A percentile compares a stretch with the other conserved stretches of the same genome.
Conservation (phyloP, 129 eudicot species). For the Pseudognaphalium luteoalbum region DNA sequence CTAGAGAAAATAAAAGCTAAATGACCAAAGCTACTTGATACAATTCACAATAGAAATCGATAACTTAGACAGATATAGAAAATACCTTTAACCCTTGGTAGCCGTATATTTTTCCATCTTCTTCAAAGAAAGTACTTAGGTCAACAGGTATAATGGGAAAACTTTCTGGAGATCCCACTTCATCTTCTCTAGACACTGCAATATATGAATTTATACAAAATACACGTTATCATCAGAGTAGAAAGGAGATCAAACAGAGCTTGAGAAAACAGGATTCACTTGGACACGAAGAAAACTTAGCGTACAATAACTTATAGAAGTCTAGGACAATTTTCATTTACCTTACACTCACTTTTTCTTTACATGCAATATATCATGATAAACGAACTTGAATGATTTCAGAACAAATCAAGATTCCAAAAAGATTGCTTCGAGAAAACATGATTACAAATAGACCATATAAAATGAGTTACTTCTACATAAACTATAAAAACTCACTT, state of each 20-base stretch:
- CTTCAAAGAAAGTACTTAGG: slow-evolving; percentile 72
- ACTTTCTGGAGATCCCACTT: slow-evolving; percentile 70
- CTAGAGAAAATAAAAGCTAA: background rate
- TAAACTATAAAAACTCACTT: background rate
- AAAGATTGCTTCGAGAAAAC: background rate
- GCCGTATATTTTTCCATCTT: slow-evolving; percentile 91
- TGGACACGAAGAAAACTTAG: background rate
- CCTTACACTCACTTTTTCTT: background rate
- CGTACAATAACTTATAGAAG: no score
- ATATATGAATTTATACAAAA: slow-evolving; percentile 6
- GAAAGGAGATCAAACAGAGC: background rate
- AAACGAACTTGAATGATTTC: slow-evolving; percentile 3
- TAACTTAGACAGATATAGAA: background rate
- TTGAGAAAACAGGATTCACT: background rate
- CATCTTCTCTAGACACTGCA: slow-evolving; percentile 74
- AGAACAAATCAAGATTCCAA: background rate
- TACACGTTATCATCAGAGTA: background rate
- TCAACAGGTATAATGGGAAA: slow-evolving; percentile 73
- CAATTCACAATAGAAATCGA: background rate
- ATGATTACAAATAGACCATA: background rate
- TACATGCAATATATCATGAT: background rate
- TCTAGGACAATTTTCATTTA: background rate
- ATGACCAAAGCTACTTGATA: background rate
- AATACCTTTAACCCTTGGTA: slow-evolving; percentile 78
- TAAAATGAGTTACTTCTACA: background rate